Base-by-base conservation (phyloP, 352 stramenopile genomes). In the Globisporangium irregulare region DNA sequence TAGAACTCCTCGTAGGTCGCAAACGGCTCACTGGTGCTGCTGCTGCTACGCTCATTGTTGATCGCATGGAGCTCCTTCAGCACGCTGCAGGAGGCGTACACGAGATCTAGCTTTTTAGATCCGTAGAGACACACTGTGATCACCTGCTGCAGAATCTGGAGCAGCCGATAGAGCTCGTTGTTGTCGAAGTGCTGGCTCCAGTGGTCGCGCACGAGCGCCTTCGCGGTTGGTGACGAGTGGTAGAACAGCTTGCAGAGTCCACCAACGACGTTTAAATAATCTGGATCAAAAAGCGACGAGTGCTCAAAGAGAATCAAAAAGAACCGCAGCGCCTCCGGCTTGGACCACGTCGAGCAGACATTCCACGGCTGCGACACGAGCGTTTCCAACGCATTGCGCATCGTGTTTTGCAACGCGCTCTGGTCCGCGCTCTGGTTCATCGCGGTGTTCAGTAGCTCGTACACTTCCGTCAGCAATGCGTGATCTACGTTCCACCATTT, bases 41-140 rank as follows among this genome's bases (percentile, higher is more conserved):
- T 54, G 32, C 81, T 72, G 2, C 64, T 54, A 27, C 83, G 75
- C 22, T 74, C 61, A 27, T 68, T 48, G 55, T 94, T 94, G 57
- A 94, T 82, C 54, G 73, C 68, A 36, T 92, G 77, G n/a, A 94
- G 74, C 46, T 92, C 74, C 36, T 86, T 79, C 20, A 94, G 55
- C 5, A 94, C 77, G 8, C 79, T 74, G 36, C 84, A 94, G 9
- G 78, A 77, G 2, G 86, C 84, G 71, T 91, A 94, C 36, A 92
- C 82, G 15, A 91, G 73, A 48, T 94, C 86, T 74, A 92, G 82
- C 67, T 91, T 92, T 25, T 80, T 79, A 0, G 76, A 79, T 20
- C 84, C 82, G 54, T 91, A 91, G 0, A 94, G 69, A 75, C 78
- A 86, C 20, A 94, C 80, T 2, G 84, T 94, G 68, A 94, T 92